Conservation (phyloP, 1,284 basidiomycete genomes). For the Dichomitus squalens region DNA sequence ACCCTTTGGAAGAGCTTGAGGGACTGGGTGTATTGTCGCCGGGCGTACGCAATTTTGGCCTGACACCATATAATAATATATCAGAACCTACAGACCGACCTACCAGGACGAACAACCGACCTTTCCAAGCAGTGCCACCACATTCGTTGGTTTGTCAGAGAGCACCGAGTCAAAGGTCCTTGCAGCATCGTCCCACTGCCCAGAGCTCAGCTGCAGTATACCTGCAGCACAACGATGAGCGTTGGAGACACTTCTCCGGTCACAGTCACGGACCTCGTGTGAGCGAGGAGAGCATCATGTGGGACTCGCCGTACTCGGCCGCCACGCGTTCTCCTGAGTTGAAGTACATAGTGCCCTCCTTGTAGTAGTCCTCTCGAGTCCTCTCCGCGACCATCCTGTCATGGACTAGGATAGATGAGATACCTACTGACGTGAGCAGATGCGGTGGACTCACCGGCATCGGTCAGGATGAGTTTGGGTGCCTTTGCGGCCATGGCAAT, state of each 20-base stretch:
- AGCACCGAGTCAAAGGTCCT: constrained; percentile 85
- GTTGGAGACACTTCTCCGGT: constrained; percentile 9
- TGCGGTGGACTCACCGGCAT: constrained; percentile 64
- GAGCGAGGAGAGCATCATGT: constrained; percentile 56
- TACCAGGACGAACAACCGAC: constrained; percentile 36
- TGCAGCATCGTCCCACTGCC: constrained; percentile 78
- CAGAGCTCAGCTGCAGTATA: constrained; percentile 79
- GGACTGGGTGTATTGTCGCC: constrained; percentile 76
- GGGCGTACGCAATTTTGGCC: constrained; percentile 83
- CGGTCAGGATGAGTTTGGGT: constrained; percentile 74
- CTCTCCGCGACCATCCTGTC: constrained; percentile 65
- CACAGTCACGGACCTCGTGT: constrained; percentile 56
- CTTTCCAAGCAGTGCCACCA: constrained; percentile 81
- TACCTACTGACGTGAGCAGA: neutral
- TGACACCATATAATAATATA: constrained; percentile 38
- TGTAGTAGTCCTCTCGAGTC: constrained; percentile 70
- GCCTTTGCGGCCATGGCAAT: constrained; percentile 78
- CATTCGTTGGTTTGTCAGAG: constrained; percentile 75
- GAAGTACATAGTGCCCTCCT: constrained; percentile 69
- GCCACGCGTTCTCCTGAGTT: constrained; percentile 63
- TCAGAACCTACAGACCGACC: neutral
- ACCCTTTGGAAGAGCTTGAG: constrained; percentile 86
- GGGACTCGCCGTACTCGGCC: constrained; percentile 53
- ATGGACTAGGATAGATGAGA: constrained; percentile 34
- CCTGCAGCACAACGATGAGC: constrained; percentile 44